Base-by-base conservation (phyloP, 2,329 filamentous ascomycete species). In the Zasmidium cellare region DNA sequence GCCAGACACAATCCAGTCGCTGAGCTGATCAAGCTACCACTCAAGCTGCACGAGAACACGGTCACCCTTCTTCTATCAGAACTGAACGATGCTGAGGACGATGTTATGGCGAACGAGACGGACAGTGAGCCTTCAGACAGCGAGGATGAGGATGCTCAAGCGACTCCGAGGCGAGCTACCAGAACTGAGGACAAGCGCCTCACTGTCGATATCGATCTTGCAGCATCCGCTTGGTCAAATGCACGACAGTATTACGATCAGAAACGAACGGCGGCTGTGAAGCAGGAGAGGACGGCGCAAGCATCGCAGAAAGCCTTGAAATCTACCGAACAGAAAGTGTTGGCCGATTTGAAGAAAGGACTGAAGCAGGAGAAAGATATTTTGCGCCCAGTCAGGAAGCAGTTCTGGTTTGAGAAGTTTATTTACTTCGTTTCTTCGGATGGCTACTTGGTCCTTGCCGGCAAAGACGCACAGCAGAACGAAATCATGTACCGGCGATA, bases 391-490 rank as follows among this genome's bases (percentile, higher is more conserved):
- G 88, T 96, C 9, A 85, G 94, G 56, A 89, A 87, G 69, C 88
- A 87, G 64, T 84, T 92, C 68, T 99, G 94, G 94, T 99, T 97
- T 66, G 94, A 99, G 70, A 99, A 99, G 75, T 99, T 96, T 68
- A 80, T 87, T 24, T 97, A 91, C 83, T 99, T 99, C 76, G 84
- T 97, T 66, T 97, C 92, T 0, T 96, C 92, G 0, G 94, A 99
- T 70, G 92, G 93, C 3, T 97, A 97, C 72, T 82, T 99, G 5
- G 90, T 97, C 0, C 82, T 99, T 16, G 93, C 64, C 46, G 93
- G 92, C 16, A 91, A 91, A 61, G 94, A 99, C 76, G 84, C 87
- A 1, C 88, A 91, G 67, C 94, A 99, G 72, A 92, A 89, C 68
- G 94, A 99, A 72, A 87, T 92, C 44, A 79, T 99, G n/a, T 99